A percentile compares a stretch with the other conserved stretches of the same genome.
These are phyloP conservation scores for Nemania sp. DNA, from an alignment of 2,329 filamentous ascomycete genomes.

Conservation along the genomic window DNA sequence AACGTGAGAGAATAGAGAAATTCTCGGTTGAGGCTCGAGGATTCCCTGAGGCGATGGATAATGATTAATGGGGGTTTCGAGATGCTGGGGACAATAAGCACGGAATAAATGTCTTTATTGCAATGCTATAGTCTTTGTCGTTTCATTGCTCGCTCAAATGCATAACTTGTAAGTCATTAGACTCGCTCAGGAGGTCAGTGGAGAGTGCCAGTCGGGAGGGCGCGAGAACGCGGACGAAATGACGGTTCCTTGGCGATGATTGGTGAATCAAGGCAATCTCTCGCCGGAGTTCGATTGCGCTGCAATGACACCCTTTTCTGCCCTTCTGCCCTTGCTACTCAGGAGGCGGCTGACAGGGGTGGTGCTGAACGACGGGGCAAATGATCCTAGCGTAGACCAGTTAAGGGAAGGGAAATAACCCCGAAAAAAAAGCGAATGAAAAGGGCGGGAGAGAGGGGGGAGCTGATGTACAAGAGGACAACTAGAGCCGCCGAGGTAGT, in stretches of 20 bases:
- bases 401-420: slow-evolving; percentile 17
- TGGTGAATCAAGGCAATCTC: slow-evolving; percentile 31
- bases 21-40: slow-evolving; percentile 22
- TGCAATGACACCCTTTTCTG: slow-evolving; percentile 40
- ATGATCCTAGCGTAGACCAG: slow-evolving; percentile 24
- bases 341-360: slow-evolving; percentile 41
- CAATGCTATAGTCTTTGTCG: slow-evolving; percentile 47
- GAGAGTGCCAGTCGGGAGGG: slow-evolving; percentile 15
- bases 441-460: slow-evolving; percentile 10
- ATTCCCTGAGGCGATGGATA: slow-evolving; percentile 38
- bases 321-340: slow-evolving; percentile 26
- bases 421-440: slow-evolving; percentile 23
- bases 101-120: slow-evolving; percentile 41
- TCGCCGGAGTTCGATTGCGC: slow-evolving; percentile 37
- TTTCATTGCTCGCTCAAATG: slow-evolving; percentile 37
- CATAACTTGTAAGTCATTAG: slow-evolving; percentile 16
- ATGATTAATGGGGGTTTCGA: slow-evolving; percentile 38
- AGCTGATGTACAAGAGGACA: slow-evolving; percentile 21
- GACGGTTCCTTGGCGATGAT: slow-evolving; percentile 23
- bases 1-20: too few relatives aligned
- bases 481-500: slow-evolving; percentile 12
- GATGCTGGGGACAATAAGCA: slow-evolving; percentile 44
- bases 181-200: slow-evolving; percentile 15
- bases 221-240: slow-evolving; percentile 20
- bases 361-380: slow-evolving; percentile 26